These are phyloP conservation scores for Paxillus ammoniavirescens DNA, from an alignment of 768 basidiomycete species.

Conservation along the genomic window DNA sequence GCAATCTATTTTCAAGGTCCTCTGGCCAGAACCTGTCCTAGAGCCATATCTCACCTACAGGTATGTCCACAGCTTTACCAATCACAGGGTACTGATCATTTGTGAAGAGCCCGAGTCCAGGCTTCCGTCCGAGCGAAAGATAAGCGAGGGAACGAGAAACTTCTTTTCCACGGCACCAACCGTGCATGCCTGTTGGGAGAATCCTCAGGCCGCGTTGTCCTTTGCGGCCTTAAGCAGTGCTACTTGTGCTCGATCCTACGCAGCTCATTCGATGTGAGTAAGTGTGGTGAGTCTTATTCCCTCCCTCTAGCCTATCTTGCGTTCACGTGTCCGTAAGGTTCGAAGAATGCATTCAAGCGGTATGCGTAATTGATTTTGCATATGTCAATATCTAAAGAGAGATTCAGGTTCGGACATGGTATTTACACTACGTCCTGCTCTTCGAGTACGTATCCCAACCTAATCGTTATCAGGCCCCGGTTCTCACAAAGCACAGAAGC, in stretches of 20 bases:
- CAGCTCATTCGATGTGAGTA: conserved; percentile 56
- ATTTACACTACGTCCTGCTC: conserved; percentile 68
- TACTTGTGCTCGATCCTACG: conserved; percentile 56
- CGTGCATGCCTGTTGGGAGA: conserved; percentile 60
- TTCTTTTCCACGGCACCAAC: conserved; percentile 69
- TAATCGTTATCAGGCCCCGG: background rate
- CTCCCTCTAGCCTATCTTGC: conserved; percentile 1
- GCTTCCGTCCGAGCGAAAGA: conserved; percentile 22
- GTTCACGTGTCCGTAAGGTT: conserved; percentile 35
- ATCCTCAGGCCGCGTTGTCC: conserved; percentile 40
- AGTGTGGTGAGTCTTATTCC: conserved; percentile 46
- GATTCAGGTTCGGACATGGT: conserved; percentile 59
- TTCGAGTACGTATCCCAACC: conserved; percentile 46
- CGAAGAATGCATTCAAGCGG: conserved; percentile 56
- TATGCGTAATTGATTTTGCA: conserved; percentile 11
- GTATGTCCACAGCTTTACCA: conserved; percentile 31
- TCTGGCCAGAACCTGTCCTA: conserved; percentile 43
- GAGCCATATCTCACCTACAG: conserved; percentile 46
- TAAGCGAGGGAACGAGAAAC: conserved; percentile 47
- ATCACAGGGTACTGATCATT: conserved; percentile 10
- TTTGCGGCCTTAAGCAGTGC: conserved; percentile 51
- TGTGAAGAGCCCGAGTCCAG: conserved; percentile 27
- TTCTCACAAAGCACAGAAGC: conserved; percentile 45
- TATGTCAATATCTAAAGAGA: background rate
- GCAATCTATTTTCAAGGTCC: conserved; percentile 50